Percentiles rank a stretch among this genome's conserved stretches.
Evolutionary conservation across 2,329 filamentous ascomycete genomes (phyloP).

Genomic region (Cytospora chrysosperma): DNA sequence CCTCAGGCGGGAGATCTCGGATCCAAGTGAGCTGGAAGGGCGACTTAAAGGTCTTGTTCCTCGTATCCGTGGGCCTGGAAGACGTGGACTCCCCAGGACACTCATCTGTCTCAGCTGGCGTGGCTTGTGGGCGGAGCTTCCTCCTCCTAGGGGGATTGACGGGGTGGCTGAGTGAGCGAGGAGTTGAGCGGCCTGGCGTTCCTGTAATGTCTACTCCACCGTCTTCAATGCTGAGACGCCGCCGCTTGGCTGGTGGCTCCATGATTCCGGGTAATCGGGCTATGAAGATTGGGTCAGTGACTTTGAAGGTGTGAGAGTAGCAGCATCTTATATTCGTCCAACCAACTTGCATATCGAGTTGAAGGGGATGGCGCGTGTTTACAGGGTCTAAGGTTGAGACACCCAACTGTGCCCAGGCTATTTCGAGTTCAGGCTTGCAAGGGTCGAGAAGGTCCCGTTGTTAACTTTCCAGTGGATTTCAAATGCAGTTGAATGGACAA

Average conservation of each 20-base stretch:
- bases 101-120: conserved; percentile 3
- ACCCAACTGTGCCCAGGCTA: neutral
- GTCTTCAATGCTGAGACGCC: conserved; percentile 5
- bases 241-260: conserved; percentile 18
- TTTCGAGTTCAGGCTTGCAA: neutral
- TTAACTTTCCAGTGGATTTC: neutral
- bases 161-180: conserved; percentile 36
- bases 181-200: conserved; percentile 19
- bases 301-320: neutral
- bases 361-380: neutral
- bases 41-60: conserved; percentile 45
- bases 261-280: neutral
- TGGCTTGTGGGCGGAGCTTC: conserved; percentile 21
- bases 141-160: conserved; percentile 49
- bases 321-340: neutral
- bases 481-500: neutral
- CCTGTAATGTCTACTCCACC: neutral
- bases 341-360: neutral
- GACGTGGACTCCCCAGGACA: neutral
- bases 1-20: conserved; percentile 55
- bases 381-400: neutral
- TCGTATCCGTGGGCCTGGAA: neutral
- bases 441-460: neutral
- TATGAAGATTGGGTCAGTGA: neutral
- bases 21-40: conserved; percentile 73